Percentiles rank a stretch among this genome's conserved stretches.
Conservation (phyloP, 345 rosid species). For the Hirschfeldia incana region DNA sequence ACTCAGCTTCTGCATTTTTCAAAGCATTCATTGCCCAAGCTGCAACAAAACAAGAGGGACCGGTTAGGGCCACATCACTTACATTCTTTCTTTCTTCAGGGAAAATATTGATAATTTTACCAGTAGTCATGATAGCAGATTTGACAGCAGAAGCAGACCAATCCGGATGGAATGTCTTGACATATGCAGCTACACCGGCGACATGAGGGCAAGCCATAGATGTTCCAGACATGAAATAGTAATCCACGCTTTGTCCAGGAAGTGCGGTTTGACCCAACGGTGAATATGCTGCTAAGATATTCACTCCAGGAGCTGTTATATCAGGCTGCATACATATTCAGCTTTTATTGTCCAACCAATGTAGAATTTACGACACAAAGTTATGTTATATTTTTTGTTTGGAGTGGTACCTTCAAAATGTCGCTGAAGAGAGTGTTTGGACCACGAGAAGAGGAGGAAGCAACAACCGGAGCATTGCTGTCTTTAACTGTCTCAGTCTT, state of each 20-base stretch:
- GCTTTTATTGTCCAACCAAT: background rate
- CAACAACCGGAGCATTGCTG: constrained; percentile 39
- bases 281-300: constrained; percentile 46
- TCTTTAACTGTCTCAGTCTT: constrained; percentile 40
- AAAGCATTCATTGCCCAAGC: no score
- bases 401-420: constrained; percentile 44
- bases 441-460: constrained; percentile 55
- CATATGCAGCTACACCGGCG: constrained; percentile 59
- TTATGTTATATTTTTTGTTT: background rate
- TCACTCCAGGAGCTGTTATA: constrained; percentile 47
- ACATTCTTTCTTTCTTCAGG: background rate
- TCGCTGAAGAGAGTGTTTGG: constrained; percentile 48
- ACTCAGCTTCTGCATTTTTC: no score
- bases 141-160: constrained; percentile 31
- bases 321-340: constrained; percentile 40
- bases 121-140: constrained; percentile 77
- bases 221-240: constrained; percentile 53
- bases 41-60: background rate
- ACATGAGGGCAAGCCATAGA: constrained; percentile 78
- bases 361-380: no score
- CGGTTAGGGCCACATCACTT: background rate
- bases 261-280: constrained; percentile 19
- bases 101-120: constrained; percentile 34
- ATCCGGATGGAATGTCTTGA: constrained; percentile 42
- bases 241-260: constrained; percentile 23